Base-by-base conservation (phyloP, 2,329 filamentous ascomycete genomes). In the Fusarium sp. region DNA sequence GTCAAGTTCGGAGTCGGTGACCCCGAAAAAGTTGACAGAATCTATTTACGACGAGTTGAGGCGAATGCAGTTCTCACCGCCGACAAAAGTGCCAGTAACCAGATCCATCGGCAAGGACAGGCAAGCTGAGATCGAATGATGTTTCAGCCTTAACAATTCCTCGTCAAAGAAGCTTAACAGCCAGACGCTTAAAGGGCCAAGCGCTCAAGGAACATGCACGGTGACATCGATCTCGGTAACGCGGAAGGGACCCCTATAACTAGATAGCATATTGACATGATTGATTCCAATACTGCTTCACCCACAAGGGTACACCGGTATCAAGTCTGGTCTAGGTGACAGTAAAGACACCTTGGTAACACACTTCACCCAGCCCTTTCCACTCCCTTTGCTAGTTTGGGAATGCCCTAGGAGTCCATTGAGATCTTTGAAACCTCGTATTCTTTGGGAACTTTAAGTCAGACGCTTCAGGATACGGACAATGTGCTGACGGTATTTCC, bases 71-170 rank as follows among this genome's bases (percentile, higher is more conserved):
- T 28, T 28, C 30, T 11, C 13, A 16, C 9, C 12, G 11, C 13
- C 13, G 37, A n/a, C 37, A 39, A 39, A 28, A 6, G 50, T 8
- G 27, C 23, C 4, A 52, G 27, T n/a, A 23, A 13, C 8, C 9
- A 11, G 13, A 39, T 15, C 16, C 4, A 13, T 10, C 23, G 37
- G n/a, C 51, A 31, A 43, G 39, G 39, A 23, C 37, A 31, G 16
- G 51, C 37, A 27, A 18, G 39, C 23, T 37, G 28, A 28, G 40
- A 41, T 28, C 39, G 39, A 13, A 13, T 9, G 13, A 44, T 16
- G 16, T 44, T 28, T 55, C 52, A 55, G 52, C 52, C 52, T 55
- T 55, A 43, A 27, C 23, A 39, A 39, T 53, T 11, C 43, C 41
- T 6, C 43, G 27, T 18, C 12, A 6, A 34, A 34, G 37, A 43